Evolutionary conservation across 306 rosid genomes (phyloP).

Genomic region (Glycine latifolia): DNA sequence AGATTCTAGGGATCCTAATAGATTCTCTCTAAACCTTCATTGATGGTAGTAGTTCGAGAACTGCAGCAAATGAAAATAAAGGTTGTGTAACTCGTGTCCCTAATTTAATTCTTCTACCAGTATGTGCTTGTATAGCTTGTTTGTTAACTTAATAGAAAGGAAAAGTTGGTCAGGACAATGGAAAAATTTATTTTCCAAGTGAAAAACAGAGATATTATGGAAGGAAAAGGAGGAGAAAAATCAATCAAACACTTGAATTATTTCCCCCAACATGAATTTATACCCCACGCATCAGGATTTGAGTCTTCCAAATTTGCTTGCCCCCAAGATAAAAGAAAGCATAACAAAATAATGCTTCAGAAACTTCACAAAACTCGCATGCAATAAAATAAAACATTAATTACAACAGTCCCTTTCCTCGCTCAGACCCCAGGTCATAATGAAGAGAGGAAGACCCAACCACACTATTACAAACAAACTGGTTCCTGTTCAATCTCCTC

Average conservation of each 20-base stretch:
- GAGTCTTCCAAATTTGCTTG: conserved; percentile 27
- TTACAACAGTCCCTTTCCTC: conserved; percentile 42
- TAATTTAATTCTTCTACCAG: conserved; percentile 16
- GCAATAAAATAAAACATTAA: conserved; percentile 38
- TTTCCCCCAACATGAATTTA: conserved; percentile 43
- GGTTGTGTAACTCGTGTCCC: conserved; percentile 43
- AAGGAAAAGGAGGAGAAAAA: conserved; percentile 7
- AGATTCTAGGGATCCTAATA: conserved; percentile 57
- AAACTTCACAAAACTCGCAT: conserved; percentile 16
- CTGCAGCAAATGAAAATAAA: conserved; percentile 49
- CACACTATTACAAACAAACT: conserved; percentile 39
- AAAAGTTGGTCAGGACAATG: conserved; percentile 47
- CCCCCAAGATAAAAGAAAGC: conserved; percentile 32
- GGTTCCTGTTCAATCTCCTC: conserved; percentile 36
- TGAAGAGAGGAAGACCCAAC: conserved; percentile 32
- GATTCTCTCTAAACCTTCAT: conserved; percentile 50
- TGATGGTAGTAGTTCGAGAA: conserved; percentile 48
- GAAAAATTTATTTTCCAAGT: conserved; percentile 35
- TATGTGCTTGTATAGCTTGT: conserved; percentile 41
- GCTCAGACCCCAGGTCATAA: conserved; percentile 55
- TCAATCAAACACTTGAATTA: conserved; percentile 38
- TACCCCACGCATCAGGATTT: conserved; percentile 43
- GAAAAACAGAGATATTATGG: not conserved
- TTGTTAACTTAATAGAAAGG: conserved; percentile 1
- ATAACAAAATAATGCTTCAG: not conserved